Percentiles rank a stretch among this genome's conserved stretches.
phyloP scores from a whole-genome alignment of 371 early-diverging fungal genomes.

The Mortierella sp. region DNA sequence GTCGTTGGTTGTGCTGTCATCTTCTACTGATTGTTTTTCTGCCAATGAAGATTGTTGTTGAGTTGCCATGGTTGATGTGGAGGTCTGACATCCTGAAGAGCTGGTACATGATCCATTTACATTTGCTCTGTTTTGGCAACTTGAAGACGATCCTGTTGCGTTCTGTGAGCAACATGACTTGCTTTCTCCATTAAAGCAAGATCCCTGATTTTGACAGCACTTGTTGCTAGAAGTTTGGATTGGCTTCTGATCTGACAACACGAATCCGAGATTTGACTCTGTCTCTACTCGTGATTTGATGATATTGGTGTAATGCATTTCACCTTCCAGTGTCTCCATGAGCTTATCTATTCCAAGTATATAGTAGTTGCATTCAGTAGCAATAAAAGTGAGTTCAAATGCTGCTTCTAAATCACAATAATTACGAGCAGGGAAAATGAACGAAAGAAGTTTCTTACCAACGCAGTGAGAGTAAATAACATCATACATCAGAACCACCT shows the following conservation, averaged over 20 bases:
- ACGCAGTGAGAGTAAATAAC: conserved; percentile 78
- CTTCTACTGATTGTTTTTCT: conserved; percentile 22
- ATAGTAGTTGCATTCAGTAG: neutral
- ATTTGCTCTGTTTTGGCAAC: conserved; percentile 17
- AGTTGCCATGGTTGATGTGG: conserved; percentile 17
- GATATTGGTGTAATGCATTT: conserved; percentile 51
- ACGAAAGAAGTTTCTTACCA: conserved; percentile 48
- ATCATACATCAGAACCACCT: conserved; percentile 81
- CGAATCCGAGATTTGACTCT: conserved; percentile 59
- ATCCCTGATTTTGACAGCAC: conserved; percentile 12
- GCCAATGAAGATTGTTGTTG: conserved; percentile 10
- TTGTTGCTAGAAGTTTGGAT: neutral
- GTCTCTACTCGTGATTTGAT: conserved; percentile 67
- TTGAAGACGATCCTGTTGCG: conserved; percentile 3
- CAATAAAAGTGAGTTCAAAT: too few species aligned
- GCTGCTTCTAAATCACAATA: too few species aligned
- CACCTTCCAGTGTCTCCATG: conserved; percentile 20
- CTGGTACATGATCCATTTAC: neutral
- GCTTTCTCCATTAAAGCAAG: conserved; percentile 10
- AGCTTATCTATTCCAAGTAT: conserved; percentile 18
- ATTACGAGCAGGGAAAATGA: too few species aligned
- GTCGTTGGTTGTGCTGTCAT: neutral
- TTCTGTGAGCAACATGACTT: neutral
- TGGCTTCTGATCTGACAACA: conserved; percentile 19
- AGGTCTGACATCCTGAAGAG: conserved; percentile 14